A percentile compares a stretch with the other conserved stretches of the same genome.
Evolutionary conservation across 139 green algal genomes (phyloP).

Genomic region (Gonium pectorale): DNA sequence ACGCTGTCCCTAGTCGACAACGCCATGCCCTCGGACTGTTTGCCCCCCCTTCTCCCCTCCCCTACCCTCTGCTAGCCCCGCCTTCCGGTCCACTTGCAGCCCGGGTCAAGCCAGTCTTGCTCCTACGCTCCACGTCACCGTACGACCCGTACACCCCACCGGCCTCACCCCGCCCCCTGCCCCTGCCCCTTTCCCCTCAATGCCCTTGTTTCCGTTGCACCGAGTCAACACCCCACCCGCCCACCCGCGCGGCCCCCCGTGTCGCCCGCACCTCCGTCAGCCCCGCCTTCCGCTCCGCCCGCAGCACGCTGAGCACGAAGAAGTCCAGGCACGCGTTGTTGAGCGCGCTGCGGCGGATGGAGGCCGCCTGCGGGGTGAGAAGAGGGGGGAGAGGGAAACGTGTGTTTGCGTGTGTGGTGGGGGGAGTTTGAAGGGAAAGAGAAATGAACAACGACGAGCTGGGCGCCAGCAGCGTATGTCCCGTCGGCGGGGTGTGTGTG

Average conservation of each 20-base stretch:
- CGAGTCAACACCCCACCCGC: neutral
- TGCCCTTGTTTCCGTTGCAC: neutral
- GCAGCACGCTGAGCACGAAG: slow-evolving; percentile 14
- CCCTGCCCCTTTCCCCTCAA: neutral
- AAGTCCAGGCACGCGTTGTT: slow-evolving; percentile 51
- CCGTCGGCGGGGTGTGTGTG: neutral
- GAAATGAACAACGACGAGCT: neutral
- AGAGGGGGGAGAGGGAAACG: neutral
- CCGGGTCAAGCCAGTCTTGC: too few species aligned
- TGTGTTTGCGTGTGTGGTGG: neutral
- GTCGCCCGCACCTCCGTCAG: slow-evolving; percentile 29
- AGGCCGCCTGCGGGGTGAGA: slow-evolving; percentile 12
- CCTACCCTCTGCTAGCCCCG: too few species aligned
- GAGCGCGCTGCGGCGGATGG: neutral
- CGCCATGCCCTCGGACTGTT: too few species aligned
- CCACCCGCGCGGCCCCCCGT: neutral
- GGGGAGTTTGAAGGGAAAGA: neutral
- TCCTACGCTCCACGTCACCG: neutral
- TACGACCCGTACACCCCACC: neutral
- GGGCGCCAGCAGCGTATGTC: too few species aligned
- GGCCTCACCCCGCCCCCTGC: too few species aligned
- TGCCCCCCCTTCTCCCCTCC: too few species aligned
- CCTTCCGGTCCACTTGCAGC: too few species aligned
- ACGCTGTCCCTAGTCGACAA: too few species aligned
- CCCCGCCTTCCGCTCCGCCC: slow-evolving; percentile 29